Evolutionary conservation across 352 stramenopile genomes (phyloP).

Genomic region (Blastocystis hominis): DNA sequence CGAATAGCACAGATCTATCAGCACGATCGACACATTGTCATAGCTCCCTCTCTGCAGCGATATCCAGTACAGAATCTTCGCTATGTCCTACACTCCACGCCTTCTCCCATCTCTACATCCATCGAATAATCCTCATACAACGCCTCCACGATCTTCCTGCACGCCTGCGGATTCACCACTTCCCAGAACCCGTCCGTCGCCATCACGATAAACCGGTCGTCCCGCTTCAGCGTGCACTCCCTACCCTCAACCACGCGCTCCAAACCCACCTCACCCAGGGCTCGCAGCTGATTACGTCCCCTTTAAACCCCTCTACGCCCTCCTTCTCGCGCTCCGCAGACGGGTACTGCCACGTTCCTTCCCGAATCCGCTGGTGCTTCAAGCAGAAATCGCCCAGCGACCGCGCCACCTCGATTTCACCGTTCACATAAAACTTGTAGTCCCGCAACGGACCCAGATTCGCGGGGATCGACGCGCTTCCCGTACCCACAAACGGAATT

Average conservation of each 20-base stretch:
- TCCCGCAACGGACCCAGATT: neutral
- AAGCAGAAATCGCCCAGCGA: constrained; percentile 31
- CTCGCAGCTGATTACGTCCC: neutral
- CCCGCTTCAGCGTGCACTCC: neutral
- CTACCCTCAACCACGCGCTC: neutral
- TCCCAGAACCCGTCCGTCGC: constrained; percentile 45
- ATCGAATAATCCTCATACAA: constrained; percentile 6
- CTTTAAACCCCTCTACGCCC: neutral
- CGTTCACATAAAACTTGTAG: constrained; percentile 44
- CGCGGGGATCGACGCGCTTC: neutral
- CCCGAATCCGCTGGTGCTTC: neutral
- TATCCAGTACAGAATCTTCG: constrained; percentile 34
- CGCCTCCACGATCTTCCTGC: neutral
- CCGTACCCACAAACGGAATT: neutral
- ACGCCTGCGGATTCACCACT: constrained; percentile 33
- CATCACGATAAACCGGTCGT: constrained; percentile 26
- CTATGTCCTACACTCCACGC: neutral
- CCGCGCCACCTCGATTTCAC: constrained; percentile 36
- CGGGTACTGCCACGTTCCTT: neutral
- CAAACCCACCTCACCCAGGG: constrained; percentile 2
- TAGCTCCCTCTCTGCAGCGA: neutral
- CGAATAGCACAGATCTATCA: constrained; percentile 40
- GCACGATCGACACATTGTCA: constrained; percentile 29
- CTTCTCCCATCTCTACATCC: neutral
- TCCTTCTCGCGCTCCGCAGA: neutral